phyloP scores from a whole-genome alignment of 192 early-diverging fungal species.

The Borealophlyctis nickersoniae region DNA sequence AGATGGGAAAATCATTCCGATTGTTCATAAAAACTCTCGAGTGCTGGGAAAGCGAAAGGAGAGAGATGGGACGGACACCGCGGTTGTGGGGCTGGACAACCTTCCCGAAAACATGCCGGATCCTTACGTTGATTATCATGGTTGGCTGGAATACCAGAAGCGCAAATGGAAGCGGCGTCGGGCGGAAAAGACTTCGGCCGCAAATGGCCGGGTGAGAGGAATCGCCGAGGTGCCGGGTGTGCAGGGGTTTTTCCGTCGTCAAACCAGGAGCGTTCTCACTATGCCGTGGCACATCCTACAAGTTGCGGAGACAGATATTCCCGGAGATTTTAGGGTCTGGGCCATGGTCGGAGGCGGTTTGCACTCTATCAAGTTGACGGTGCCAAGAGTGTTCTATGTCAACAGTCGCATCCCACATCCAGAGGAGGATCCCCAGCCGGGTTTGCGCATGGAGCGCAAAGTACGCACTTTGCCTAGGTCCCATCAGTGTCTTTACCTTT shows the following conservation, averaged over 20 bases:
- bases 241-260: conserved; percentile 66
- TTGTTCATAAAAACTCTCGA: conserved; percentile 28
- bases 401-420: conserved; percentile 65
- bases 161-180: conserved; percentile 69
- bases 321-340: conserved; percentile 90
- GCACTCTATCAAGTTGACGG: conserved; percentile 66
- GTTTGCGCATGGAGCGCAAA: conserved; percentile 25
- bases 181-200: conserved; percentile 28
- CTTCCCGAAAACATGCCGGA: conserved; percentile 59
- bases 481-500: conserved; percentile 68
- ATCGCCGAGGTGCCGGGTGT: conserved; percentile 13
- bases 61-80: neutral
- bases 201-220: neutral
- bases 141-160: conserved; percentile 74
- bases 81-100: conserved; percentile 34
- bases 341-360: conserved; percentile 66
- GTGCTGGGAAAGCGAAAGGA: conserved; percentile 21
- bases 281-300: conserved; percentile 83
- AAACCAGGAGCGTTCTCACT: conserved; percentile 62
- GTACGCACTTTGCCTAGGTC: conserved; percentile 72
- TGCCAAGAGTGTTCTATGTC: conserved; percentile 83
- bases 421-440: conserved; percentile 34
- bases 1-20: conserved; percentile 18
- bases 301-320: conserved; percentile 74
- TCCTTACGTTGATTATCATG: conserved; percentile 64